Evolutionary conservation across 202 grass and related monocot species (phyloP).

Genomic region (Setaria viridis): DNA sequence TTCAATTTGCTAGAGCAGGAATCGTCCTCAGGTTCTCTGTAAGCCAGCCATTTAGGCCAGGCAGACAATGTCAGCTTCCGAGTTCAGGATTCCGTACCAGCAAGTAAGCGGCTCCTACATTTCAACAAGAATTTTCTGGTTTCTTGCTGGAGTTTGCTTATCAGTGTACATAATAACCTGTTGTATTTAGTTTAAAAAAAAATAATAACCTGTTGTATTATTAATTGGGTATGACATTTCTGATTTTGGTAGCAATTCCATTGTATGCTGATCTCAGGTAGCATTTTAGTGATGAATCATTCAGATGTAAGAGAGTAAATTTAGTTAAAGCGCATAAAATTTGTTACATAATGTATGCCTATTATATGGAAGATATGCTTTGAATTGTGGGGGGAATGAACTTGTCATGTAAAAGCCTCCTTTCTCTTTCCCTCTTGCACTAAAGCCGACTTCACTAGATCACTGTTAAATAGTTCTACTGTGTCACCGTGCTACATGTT

Average conservation of each 20-base stretch:
- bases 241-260: neutral
- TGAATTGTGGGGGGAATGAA: neutral
- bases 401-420: no score
- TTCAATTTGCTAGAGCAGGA: slow-evolving; percentile 25
- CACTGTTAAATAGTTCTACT: slow-evolving; percentile 9
- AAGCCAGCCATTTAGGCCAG: slow-evolving; percentile 32
- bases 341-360: neutral
- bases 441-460: neutral
- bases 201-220: no score
- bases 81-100: slow-evolving; percentile 70
- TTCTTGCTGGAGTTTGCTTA: slow-evolving; percentile 17
- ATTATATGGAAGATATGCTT: slow-evolving; percentile 2
- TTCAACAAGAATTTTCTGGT: slow-evolving; percentile 21
- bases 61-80: slow-evolving; percentile 60
- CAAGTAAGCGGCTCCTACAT: slow-evolving; percentile 50
- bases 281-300: neutral
- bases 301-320: neutral
- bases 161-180: neutral
- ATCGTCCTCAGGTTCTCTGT: slow-evolving; percentile 34
- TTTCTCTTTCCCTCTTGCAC: neutral
- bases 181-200: no score
- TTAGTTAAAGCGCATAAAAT: neutral
- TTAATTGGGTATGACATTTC: neutral
- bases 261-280: neutral
- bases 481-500: slow-evolving; percentile 15